These are phyloP conservation scores for Brettanomyces bruxellensis DNA, from an alignment of 805 yeast species.

Conservation along the genomic window DNA sequence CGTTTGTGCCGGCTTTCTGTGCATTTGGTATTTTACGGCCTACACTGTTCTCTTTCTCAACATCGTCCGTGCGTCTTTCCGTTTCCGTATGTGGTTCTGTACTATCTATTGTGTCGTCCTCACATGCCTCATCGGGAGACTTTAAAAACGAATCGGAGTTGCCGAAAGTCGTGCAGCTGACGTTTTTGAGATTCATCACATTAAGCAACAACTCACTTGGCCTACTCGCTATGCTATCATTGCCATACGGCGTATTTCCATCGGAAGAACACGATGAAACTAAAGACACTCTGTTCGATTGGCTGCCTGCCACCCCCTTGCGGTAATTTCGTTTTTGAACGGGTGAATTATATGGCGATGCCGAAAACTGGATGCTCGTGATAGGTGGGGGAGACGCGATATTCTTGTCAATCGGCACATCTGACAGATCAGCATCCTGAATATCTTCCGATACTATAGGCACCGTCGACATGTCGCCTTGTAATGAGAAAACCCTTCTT, in stretches of 20 bases:
- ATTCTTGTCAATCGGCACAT: neutral
- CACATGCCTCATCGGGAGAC: too few relatives aligned
- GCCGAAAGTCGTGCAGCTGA: neutral
- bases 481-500: too few relatives aligned
- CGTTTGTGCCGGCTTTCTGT: too few relatives aligned
- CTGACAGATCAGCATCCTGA: slow-evolving; percentile 11
- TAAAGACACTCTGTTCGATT: neutral
- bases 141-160: neutral
- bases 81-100: too few relatives aligned
- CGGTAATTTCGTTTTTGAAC: neutral
- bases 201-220: slow-evolving; percentile 16
- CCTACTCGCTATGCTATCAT: slow-evolving; percentile 3
- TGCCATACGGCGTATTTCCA: neutral
- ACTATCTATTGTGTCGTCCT: too few relatives aligned
- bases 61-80: too few relatives aligned
- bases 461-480: too few relatives aligned
- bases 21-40: too few relatives aligned
- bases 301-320: neutral
- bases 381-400: too few relatives aligned
- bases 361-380: too few relatives aligned
- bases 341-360: neutral
- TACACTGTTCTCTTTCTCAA: too few relatives aligned
- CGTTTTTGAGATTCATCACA: neutral
- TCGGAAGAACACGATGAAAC: neutral
- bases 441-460: neutral